These are phyloP conservation scores for Cadophora sp. DNA, from an alignment of 2,329 filamentous ascomycete species.

Conservation along the genomic window DNA sequence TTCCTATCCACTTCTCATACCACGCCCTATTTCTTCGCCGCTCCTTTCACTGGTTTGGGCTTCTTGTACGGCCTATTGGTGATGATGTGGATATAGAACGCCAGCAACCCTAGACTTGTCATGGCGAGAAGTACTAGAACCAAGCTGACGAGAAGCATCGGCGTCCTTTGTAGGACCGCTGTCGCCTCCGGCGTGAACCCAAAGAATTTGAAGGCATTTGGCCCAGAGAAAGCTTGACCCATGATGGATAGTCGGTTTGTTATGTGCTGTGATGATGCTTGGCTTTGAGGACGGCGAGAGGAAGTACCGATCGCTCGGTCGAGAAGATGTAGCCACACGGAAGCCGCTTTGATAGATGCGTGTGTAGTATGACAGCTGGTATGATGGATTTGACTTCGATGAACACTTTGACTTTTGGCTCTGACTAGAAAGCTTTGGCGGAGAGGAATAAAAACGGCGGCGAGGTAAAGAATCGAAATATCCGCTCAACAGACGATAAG, in stretches of 20 bases:
- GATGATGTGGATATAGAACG: conserved; percentile 41
- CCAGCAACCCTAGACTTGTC: conserved; percentile 32
- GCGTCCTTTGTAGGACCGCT: conserved; percentile 41
- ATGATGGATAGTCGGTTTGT: conserved; percentile 30
- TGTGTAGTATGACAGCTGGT: conserved; percentile 1
- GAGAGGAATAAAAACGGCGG: not conserved
- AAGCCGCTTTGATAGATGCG: not conserved
- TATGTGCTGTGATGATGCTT: not conserved
- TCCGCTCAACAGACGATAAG: conserved; percentile 27
- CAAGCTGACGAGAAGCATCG: conserved; percentile 40
- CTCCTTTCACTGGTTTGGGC: conserved; percentile 41
- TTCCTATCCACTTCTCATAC: not conserved
- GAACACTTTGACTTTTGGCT: not conserved
- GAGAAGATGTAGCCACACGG: not conserved
- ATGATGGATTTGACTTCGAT: conserved; percentile 1
- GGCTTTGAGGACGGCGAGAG: not conserved
- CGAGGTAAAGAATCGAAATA: conserved; percentile 20
- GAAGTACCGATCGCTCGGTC: not conserved
- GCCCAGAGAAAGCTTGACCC: conserved; percentile 43
- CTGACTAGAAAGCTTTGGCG: not conserved
- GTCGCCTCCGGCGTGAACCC: conserved; percentile 44
- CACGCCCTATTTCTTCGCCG: conserved; percentile 30
- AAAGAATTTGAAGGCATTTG: conserved; percentile 46
- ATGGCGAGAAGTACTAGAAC: conserved; percentile 36
- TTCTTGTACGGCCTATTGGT: conserved; percentile 43